Base-by-base conservation (phyloP, 352 stramenopile species). In the Globisporangium lucens region DNA sequence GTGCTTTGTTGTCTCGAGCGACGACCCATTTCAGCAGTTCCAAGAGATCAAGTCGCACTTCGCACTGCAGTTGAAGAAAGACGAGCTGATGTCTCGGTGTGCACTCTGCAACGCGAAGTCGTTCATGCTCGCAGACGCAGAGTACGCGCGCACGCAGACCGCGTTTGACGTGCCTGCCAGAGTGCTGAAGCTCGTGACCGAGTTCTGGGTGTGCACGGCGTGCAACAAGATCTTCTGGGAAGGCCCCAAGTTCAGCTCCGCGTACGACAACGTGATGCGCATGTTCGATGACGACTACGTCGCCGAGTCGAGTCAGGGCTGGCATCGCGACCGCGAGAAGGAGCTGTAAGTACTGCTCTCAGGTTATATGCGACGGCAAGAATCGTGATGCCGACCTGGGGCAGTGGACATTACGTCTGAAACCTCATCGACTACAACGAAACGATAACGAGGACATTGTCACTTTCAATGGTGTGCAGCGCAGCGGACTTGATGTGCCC, bases 41-140 rank as follows among this genome's bases (percentile, higher is more conserved):
- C 81, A 87, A 53, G 84, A 94, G 55, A 86, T 94, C 65, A 88
- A 87, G 41, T 38, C 79, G 0, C 82, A 94, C 56, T 94, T 94
- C 51, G 80, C 75, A 0, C 72, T 92, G 7, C 74, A 85, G 24
- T 65, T 91, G 15, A 74, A 83, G 5, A 77, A 87, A 56, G 75
- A 88, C 24, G 78, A 90, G 60, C 87, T 90, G 72, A 91, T 91
- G 82, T 89, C 83, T 35, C 83, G 83, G 0, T 94, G 85, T 52
- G 76, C 80, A 5, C 80, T 76, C 22, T 92, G 83, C 72, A 92
- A 94, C 64, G 67, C 71, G 53, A 92, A 90, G 56, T 80, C 73
- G 13, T 89, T 92, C 53, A 68, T 79, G 30, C 63, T 83, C 10
- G 81, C 91, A 1, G 72, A 86, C 56, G 55, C 69, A 0, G 77